phyloP scores from a whole-genome alignment of 1,139 yeast genomes.

The Debaryomyces singareniensis region DNA sequence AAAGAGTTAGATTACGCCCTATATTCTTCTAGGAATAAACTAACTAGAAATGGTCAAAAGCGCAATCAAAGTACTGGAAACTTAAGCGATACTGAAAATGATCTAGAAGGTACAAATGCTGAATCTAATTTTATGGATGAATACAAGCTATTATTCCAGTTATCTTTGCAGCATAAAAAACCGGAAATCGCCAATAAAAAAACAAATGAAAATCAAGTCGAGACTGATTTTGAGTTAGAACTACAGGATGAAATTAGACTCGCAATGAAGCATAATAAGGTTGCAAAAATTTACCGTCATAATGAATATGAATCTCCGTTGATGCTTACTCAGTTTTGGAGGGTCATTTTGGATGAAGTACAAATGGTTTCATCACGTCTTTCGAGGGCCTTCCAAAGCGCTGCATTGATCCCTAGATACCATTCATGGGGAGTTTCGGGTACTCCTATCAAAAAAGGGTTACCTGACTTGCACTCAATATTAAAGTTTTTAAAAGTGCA shows the following conservation, averaged over 20 bases:
- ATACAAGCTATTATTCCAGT: constrained; percentile 24
- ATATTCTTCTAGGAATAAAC: constrained; percentile 56
- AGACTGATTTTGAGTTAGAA: constrained; percentile 31
- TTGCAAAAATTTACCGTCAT: constrained; percentile 18
- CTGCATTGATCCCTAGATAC: constrained; percentile 70
- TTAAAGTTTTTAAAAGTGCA: constrained; percentile 57
- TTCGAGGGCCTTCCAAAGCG: constrained; percentile 73
- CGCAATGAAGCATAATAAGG: constrained; percentile 25
- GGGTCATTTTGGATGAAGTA: constrained; percentile 87
- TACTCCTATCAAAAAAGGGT: constrained; percentile 69
- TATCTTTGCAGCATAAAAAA: constrained; percentile 19
- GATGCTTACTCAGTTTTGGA: constrained; percentile 80
- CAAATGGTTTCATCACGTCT: constrained; percentile 81
- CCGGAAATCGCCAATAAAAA: constrained; percentile 24
- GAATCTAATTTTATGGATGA: constrained; percentile 11
- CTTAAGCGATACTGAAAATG: constrained; percentile 4
- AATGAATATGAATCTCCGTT: constrained; percentile 72
- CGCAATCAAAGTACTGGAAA: neutral
- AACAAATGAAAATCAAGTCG: constrained; percentile 16
- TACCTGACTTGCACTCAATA: constrained; percentile 65
- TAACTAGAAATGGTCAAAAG: constrained; percentile 34
- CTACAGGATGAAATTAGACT: constrained; percentile 31
- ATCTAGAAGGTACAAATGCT: constrained; percentile 4
- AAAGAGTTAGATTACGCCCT: constrained; percentile 77
- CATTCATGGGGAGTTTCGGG: constrained; percentile 98